A percentile compares a stretch with the other conserved stretches of the same genome.
Evolutionary conservation across 495 filamentous ascomycete species (phyloP).

Genomic region (Aspergillus mulundensis): DNA sequence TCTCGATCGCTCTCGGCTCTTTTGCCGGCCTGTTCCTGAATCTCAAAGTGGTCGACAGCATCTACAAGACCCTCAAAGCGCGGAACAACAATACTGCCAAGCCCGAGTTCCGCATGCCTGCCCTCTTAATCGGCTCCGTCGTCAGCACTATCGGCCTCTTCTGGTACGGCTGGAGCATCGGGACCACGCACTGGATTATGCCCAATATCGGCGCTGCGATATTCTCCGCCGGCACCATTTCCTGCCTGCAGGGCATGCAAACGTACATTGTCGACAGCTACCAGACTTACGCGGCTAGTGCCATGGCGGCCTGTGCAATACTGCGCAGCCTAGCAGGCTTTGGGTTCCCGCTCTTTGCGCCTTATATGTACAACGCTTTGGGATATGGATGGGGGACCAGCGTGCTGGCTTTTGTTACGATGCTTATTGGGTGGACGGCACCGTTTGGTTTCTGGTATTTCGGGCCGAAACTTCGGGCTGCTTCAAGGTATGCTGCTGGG

Average conservation of each 20-base stretch:
- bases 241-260: slow-evolving; percentile 66
- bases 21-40: slow-evolving; percentile 58
- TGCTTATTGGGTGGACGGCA: slow-evolving; percentile 54
- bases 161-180: slow-evolving; percentile 67
- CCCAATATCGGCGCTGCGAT: slow-evolving; percentile 66
- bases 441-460: slow-evolving; percentile 61
- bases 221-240: slow-evolving; percentile 57
- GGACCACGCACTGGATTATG: slow-evolving; percentile 64
- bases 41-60: slow-evolving; percentile 58
- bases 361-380: slow-evolving; percentile 53
- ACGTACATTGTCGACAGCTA: slow-evolving; percentile 76
- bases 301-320: slow-evolving; percentile 62
- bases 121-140: slow-evolving; percentile 55
- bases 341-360: slow-evolving; percentile 73
- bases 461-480: slow-evolving; percentile 53
- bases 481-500: slow-evolving; percentile 64
- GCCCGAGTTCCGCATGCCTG: slow-evolving; percentile 68
- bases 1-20: slow-evolving; percentile 67
- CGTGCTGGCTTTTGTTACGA: slow-evolving; percentile 49
- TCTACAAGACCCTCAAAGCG: slow-evolving; percentile 64
- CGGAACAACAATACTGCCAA: slow-evolving; percentile 51
- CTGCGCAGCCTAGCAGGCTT: slow-evolving; percentile 69
- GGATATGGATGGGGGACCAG: slow-evolving; percentile 62
- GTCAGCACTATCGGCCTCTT: slow-evolving; percentile 62
- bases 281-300: slow-evolving; percentile 68